These are phyloP conservation scores for Boletus subcaerulescens DNA, from an alignment of 768 basidiomycete species.

Conservation along the genomic window DNA sequence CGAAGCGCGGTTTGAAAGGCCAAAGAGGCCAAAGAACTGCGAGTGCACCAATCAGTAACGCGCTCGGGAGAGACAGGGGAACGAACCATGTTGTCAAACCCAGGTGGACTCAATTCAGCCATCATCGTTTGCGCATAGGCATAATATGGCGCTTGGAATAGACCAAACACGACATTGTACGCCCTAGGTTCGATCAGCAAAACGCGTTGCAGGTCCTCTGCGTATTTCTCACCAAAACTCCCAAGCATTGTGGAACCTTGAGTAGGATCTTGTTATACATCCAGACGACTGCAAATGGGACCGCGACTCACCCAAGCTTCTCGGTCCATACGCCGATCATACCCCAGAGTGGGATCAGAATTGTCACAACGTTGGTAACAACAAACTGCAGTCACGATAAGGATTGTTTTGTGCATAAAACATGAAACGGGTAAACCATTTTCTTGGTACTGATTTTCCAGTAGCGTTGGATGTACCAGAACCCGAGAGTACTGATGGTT, in stretches of 20 bases:
- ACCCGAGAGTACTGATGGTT: conserved; percentile 66
- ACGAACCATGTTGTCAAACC: conserved; percentile 76
- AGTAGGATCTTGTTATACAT: not conserved
- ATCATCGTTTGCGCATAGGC: conserved; percentile 86
- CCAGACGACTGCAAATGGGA: not conserved
- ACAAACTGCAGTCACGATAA: conserved; percentile 49
- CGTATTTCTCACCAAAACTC: conserved; percentile 68
- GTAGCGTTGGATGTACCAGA: conserved; percentile 80
- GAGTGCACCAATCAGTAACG: not conserved
- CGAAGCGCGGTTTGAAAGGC: conserved; percentile 80
- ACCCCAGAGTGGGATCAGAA: conserved; percentile 81
- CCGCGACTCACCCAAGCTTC: conserved; percentile 58
- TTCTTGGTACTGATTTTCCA: conserved; percentile 79
- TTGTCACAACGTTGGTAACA: conserved; percentile 71
- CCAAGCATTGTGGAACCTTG: conserved; percentile 75
- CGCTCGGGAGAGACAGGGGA: not conserved
- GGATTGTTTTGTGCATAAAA: not conserved
- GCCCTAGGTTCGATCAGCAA: conserved; percentile 42
- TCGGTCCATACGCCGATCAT: conserved; percentile 83
- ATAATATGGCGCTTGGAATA: conserved; percentile 87
- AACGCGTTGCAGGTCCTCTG: not conserved
- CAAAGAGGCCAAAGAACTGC: conserved; percentile 85
- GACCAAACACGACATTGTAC: conserved; percentile 75
- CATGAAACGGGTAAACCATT: conserved; percentile 49
- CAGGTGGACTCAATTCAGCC: conserved; percentile 84